Evolutionary conservation across 2,329 filamentous ascomycete species (phyloP).

Genomic region (Aureobasidium leucospermi): DNA sequence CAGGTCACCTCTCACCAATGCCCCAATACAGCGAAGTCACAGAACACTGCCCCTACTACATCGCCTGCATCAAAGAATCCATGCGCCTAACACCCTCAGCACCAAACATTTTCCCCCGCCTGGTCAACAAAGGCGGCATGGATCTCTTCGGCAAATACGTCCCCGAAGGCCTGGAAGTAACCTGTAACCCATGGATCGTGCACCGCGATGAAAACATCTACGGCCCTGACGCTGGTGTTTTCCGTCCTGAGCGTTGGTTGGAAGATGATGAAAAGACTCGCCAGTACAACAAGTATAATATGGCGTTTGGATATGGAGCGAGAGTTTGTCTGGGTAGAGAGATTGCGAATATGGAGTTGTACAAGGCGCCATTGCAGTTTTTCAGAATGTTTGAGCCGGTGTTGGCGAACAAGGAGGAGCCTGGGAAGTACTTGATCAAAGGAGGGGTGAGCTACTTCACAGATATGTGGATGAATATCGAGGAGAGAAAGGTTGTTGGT

Average conservation of each 20-base stretch:
- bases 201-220: constrained; percentile 16
- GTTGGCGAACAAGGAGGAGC: constrained; percentile 24
- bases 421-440: constrained; percentile 33
- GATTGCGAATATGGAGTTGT: constrained; percentile 48
- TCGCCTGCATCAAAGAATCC: constrained; percentile 10
- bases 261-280: constrained; percentile 33
- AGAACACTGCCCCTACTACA: constrained; percentile 6
- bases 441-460: constrained; percentile 37
- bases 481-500: neutral
- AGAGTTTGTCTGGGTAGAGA: constrained; percentile 43
- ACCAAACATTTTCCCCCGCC: constrained; percentile 2
- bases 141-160: constrained; percentile 19
- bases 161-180: constrained; percentile 16
- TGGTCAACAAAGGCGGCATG: constrained; percentile 5
- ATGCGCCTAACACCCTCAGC: constrained; percentile 10
- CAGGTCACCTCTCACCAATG: neutral
- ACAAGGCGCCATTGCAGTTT: constrained; percentile 39
- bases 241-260: constrained; percentile 19
- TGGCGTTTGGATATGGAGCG: constrained; percentile 46
- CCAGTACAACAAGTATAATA: constrained; percentile 39
- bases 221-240: constrained; percentile 23
- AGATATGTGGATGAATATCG: constrained; percentile 34
- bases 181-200: constrained; percentile 14
- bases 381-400: constrained; percentile 33
- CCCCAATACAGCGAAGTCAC: constrained; percentile 3